Percentiles rank a stretch among this genome's conserved stretches.
Evolutionary conservation across 2,329 filamentous ascomycete genomes (phyloP).

Genomic region (Aspergillus sp.): DNA sequence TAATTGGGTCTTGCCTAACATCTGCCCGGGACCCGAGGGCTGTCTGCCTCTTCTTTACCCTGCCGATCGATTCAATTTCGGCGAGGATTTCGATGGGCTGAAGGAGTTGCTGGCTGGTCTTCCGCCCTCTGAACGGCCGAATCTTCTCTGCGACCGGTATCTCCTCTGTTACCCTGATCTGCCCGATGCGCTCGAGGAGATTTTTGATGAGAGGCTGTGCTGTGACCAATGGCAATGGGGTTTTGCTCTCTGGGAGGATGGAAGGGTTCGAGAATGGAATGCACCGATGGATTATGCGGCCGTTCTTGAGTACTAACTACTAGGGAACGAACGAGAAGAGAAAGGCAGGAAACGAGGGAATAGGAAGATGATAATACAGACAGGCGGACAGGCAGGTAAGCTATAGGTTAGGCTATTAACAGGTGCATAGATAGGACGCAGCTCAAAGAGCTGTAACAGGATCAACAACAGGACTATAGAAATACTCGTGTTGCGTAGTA

Average conservation of each 20-base stretch:
- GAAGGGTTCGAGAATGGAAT: slow-evolving; percentile 5
- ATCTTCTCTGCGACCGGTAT: slow-evolving; percentile 4
- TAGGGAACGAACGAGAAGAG: no score
- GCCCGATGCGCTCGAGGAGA: neutral
- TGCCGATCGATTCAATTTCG: slow-evolving; percentile 7
- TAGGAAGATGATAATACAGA: no score
- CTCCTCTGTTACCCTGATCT: neutral
- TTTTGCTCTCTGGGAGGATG: slow-evolving; percentile 10
- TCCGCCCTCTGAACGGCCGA: slow-evolving; percentile 6
- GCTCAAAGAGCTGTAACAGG: no score
- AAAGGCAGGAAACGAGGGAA: no score
- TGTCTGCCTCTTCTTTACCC: slow-evolving; percentile 7
- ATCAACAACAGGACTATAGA: no score
- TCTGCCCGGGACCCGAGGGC: slow-evolving; percentile 1
- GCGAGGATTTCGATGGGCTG: slow-evolving; percentile 1
- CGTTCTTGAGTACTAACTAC: no score
- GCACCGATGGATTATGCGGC: neutral
- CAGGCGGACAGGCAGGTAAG: no score
- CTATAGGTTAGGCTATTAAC: no score
- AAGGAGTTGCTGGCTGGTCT: slow-evolving; percentile 3
- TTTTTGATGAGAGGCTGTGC: neutral
- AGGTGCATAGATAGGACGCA: no score
- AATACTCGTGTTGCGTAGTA: no score
- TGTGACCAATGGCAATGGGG: slow-evolving; percentile 6
- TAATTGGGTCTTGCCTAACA: neutral